Evolutionary conservation across 129 eudicot genomes (phyloP).

Genomic region (Centella asiatica): DNA sequence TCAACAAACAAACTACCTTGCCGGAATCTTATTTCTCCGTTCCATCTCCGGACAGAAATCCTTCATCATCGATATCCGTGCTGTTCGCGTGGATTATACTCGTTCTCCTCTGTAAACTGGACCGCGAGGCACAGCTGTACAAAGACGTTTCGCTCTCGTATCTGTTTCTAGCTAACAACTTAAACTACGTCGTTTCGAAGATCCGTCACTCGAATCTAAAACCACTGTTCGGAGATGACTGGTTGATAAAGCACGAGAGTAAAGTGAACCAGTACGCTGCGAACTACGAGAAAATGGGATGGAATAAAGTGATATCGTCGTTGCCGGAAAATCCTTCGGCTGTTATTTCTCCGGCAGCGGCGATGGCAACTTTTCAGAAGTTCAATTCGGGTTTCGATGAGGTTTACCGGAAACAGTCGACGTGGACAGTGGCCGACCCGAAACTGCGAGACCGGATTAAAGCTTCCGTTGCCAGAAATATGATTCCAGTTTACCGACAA

Average conservation of each 20-base stretch:
- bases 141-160: constrained; percentile 69
- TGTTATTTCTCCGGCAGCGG: constrained; percentile 26
- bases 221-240: constrained; percentile 55
- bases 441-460: constrained; percentile 59
- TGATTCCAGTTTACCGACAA: constrained; percentile 37
- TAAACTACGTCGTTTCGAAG: constrained; percentile 76
- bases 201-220: constrained; percentile 40
- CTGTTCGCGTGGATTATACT: constrained; percentile 70
- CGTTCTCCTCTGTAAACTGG: constrained; percentile 75
- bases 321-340: constrained; percentile 52
- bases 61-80: constrained; percentile 29
- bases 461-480: constrained; percentile 30
- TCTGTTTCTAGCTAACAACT: constrained; percentile 68
- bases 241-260: constrained; percentile 49
- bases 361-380: constrained; percentile 32
- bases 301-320: constrained; percentile 56
- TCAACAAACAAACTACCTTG: constrained; percentile 34
- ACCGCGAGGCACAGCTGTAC: constrained; percentile 57
- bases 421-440: constrained; percentile 61
- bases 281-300: constrained; percentile 69
- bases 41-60: constrained; percentile 20
- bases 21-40: constrained; percentile 62
- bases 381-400: constrained; percentile 52
- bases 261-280: constrained; percentile 49
- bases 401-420: constrained; percentile 43